A percentile compares a stretch with the other conserved stretches of the same genome.
These are phyloP conservation scores for Colletotrichum phormii DNA, from an alignment of 2,329 filamentous ascomycete genomes.

Conservation along the genomic window DNA sequence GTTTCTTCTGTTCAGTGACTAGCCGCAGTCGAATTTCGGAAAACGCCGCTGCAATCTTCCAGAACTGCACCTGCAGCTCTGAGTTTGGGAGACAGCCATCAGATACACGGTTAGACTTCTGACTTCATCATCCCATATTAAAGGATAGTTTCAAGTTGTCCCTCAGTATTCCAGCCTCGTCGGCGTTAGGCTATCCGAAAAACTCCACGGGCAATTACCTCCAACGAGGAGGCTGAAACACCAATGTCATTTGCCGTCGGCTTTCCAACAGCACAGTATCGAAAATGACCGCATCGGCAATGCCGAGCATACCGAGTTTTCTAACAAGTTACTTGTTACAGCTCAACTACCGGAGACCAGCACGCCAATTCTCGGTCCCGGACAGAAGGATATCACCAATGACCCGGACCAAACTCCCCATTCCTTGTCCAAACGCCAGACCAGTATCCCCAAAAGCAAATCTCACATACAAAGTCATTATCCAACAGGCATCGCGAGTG, in stretches of 20 bases:
- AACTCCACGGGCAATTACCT: background rate
- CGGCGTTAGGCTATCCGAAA: background rate
- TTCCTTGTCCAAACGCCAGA: background rate
- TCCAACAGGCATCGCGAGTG: background rate
- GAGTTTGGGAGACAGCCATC: background rate
- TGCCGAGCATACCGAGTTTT: background rate
- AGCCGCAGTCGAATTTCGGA: background rate
- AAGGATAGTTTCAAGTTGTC: background rate
- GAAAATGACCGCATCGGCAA: background rate
- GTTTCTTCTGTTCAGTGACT: background rate
- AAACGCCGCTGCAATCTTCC: background rate
- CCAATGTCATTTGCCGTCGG: background rate
- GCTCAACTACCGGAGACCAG: background rate
- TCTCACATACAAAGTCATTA: background rate
- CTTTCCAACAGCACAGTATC: background rate
- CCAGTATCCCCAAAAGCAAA: background rate
- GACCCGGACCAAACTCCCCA: background rate
- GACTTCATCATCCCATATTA: conserved; percentile 1
- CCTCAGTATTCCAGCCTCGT: background rate
- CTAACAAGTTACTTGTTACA: background rate
- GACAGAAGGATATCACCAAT: background rate
- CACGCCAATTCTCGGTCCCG: background rate
- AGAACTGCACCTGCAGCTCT: background rate
- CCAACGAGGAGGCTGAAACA: conserved; percentile 2
- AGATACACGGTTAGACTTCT: background rate